Evolutionary conservation across 2,329 filamentous ascomycete species (phyloP).

Genomic region (Pseudogymnoascus sp.): DNA sequence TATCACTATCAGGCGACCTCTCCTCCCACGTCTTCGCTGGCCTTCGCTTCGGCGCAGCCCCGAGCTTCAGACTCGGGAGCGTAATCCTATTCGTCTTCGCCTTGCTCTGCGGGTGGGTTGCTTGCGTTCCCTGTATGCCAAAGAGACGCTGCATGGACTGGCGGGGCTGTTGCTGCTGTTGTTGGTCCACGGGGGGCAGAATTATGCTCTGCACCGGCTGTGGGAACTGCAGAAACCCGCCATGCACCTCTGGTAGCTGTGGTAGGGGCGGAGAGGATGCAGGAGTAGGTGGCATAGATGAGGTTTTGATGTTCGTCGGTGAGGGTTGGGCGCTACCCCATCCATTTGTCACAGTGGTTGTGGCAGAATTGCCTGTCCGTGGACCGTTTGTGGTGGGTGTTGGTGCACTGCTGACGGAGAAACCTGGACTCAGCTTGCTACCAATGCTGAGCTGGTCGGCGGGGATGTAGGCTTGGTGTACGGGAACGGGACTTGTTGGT

Average conservation of each 20-base stretch:
- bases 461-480: conserved; percentile 5
- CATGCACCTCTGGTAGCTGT: neutral
- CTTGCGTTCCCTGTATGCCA: neutral
- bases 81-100: neutral
- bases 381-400: neutral
- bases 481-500: neutral
- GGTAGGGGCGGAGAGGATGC: neutral
- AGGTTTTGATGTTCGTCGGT: neutral
- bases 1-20: neutral
- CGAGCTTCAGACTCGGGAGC: neutral
- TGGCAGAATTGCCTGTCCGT: neutral
- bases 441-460: conserved; percentile 4
- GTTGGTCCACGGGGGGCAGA: neutral
- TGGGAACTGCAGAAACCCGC: neutral
- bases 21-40: neutral
- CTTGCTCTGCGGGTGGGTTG: conserved; percentile 2
- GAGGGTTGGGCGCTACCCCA: neutral
- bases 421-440: neutral
- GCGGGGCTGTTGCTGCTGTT: neutral
- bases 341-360: neutral
- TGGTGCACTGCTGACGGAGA: neutral
- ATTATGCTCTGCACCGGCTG: neutral
- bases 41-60: neutral
- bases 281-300: neutral
- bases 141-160: conserved; percentile 1